Evolutionary conservation across 2,329 filamentous ascomycete species (phyloP).

Genomic region (Neofusicoccum laricinum): DNA sequence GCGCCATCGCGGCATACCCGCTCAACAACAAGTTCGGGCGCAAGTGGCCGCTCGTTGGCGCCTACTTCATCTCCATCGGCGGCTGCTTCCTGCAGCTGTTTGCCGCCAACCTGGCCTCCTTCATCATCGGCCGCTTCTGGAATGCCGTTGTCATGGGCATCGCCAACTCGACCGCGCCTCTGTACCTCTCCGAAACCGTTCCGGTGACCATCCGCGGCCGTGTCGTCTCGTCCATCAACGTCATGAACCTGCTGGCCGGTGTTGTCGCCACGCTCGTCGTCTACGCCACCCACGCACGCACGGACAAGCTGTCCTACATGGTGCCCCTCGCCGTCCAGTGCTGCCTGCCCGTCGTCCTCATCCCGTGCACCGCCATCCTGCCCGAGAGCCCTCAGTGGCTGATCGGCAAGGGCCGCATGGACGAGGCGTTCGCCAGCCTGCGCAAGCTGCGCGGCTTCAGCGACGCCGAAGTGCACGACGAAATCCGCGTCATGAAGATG

Average conservation of each 20-base stretch:
- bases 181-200: slow-evolving; percentile 58
- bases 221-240: slow-evolving; percentile 38
- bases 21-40: slow-evolving; percentile 13
- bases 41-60: slow-evolving; percentile 2
- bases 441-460: slow-evolving; percentile 31
- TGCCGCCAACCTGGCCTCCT: neutral
- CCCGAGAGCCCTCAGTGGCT: slow-evolving; percentile 62
- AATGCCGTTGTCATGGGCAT: slow-evolving; percentile 10
- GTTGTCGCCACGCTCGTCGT: slow-evolving; percentile 62
- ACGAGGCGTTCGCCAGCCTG: slow-evolving; percentile 24
- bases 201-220: slow-evolving; percentile 58
- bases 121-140: slow-evolving; percentile 11
- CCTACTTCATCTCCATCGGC: slow-evolving; percentile 6
- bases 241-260: slow-evolving; percentile 2
- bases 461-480: slow-evolving; percentile 30
- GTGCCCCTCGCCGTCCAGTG: slow-evolving; percentile 38
- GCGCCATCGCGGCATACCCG: slow-evolving; percentile 7
- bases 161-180: slow-evolving; percentile 41
- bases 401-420: slow-evolving; percentile 49
- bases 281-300: slow-evolving; percentile 57
- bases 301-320: slow-evolving; percentile 61
- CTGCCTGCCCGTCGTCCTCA: slow-evolving; percentile 30
- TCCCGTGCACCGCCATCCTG: slow-evolving; percentile 35
- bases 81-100: slow-evolving; percentile 15
- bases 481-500: slow-evolving; percentile 31